Evolutionary conservation across 148 eudicot species (phyloP).

Genomic region (Agrostemma githago): DNA sequence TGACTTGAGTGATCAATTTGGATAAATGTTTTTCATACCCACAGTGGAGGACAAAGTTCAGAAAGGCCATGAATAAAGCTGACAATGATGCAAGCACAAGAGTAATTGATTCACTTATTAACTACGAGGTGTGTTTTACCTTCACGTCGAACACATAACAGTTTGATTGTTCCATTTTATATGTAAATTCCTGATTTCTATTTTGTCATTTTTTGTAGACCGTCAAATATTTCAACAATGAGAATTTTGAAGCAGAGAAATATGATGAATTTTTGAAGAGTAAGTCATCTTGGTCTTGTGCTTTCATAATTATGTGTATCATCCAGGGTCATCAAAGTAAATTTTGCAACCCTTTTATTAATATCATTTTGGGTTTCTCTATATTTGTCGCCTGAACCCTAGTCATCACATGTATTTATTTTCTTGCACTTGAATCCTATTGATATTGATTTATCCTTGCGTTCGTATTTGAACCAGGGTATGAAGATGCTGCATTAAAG

Average conservation of each 20-base stretch:
- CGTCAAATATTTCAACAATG: conserved; percentile 95
- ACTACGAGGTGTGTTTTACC: conserved; percentile 65
- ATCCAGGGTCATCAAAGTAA: neutral
- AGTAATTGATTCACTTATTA: conserved; percentile 89
- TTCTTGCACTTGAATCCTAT: neutral
- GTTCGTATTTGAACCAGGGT: conserved; percentile 43
- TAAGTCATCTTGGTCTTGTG: conserved; percentile 41
- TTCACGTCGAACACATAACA: neutral
- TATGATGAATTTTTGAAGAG: conserved; percentile 82
- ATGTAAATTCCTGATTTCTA: neutral
- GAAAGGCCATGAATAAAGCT: conserved; percentile 97
- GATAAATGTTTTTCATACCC: conserved; percentile 18
- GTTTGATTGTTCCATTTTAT: neutral
- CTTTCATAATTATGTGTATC: neutral
- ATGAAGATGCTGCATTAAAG: conserved; percentile 90
- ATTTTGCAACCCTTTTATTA: neutral
- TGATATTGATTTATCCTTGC: conserved; percentile 10
- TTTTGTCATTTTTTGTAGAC: conserved; percentile 42
- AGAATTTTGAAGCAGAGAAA: conserved; percentile 72
- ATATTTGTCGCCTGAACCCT: conserved; percentile 1
- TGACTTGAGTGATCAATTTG: conserved; percentile 2
- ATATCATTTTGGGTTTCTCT: neutral
- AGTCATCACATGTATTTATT: neutral
- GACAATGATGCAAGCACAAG: conserved; percentile 95
- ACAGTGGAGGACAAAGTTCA: conserved; percentile 95